Evolutionary conservation across 208 protist genomes (phyloP).

Genomic region (Endotrypanum monterogeii): DNA sequence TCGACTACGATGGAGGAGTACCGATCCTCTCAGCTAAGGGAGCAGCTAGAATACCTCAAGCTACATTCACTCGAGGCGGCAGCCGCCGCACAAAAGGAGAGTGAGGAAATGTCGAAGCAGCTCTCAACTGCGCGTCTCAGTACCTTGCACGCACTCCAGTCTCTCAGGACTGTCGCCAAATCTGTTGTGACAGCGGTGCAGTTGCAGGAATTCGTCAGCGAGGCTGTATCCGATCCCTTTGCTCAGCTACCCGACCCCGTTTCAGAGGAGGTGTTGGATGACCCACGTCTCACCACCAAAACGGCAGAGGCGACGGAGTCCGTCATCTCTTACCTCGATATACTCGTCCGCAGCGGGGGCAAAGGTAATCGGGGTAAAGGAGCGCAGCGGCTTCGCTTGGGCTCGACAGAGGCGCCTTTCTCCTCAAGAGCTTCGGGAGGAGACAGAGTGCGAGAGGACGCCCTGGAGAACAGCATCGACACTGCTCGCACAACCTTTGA

Average conservation of each 20-base stretch:
- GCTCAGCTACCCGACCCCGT: slow-evolving; percentile 20
- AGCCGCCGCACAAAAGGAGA: slow-evolving; percentile 21
- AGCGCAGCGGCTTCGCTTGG: slow-evolving; percentile 1
- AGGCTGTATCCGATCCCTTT: slow-evolving; percentile 32
- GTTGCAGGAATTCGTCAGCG: neutral
- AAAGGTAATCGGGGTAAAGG: neutral
- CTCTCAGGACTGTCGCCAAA: slow-evolving; percentile 35
- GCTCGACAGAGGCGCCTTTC: neutral
- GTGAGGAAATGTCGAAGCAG: slow-evolving; percentile 5
- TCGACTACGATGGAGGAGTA: slow-evolving; percentile 48
- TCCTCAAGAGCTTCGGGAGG: slow-evolving; percentile 4
- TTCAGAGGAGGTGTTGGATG: slow-evolving; percentile 34
- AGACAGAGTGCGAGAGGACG: neutral
- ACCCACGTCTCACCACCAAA: slow-evolving; percentile 53
- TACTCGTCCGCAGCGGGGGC: slow-evolving; percentile 15
- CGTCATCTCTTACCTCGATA: slow-evolving; percentile 33
- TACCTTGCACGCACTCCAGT: slow-evolving; percentile 37
- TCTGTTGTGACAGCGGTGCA: slow-evolving; percentile 21
- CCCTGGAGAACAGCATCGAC: slow-evolving; percentile 5
- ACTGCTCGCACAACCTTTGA: neutral
- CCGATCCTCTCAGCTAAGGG: slow-evolving; percentile 54
- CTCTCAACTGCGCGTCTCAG: slow-evolving; percentile 25
- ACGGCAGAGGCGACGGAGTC: slow-evolving; percentile 51
- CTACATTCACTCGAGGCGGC: slow-evolving; percentile 32
- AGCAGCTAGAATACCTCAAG: slow-evolving; percentile 37